Evolutionary conservation across 371 early-diverging fungal genomes (phyloP).

Genomic region (Chytridium lagenaria): DNA sequence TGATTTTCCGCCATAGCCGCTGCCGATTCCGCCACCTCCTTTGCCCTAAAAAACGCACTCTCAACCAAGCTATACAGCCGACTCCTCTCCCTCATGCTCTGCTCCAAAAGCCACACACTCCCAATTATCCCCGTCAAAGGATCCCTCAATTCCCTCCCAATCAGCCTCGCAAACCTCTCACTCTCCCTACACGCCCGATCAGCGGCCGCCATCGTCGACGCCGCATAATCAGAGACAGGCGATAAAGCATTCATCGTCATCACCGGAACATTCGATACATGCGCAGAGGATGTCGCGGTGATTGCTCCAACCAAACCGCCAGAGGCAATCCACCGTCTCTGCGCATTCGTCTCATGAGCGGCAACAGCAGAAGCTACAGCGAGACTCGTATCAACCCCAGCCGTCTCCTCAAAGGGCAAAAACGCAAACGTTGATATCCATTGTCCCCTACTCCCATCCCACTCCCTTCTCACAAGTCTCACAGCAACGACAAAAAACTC

Average conservation of each 20-base stretch:
- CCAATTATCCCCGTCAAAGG: neutral
- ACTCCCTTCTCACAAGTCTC: neutral
- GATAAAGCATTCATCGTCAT: no score
- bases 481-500: neutral
- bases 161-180: neutral
- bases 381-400: neutral
- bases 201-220: neutral
- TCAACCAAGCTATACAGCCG: neutral
- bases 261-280: no score
- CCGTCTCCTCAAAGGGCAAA: neutral
- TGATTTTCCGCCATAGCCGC: neutral
- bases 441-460: neutral
- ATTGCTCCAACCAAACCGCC: neutral
- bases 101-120: neutral
- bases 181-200: neutral
- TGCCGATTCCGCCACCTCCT: neutral
- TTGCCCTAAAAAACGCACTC: neutral
- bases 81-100: neutral
- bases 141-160: neutral
- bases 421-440: conserved; percentile 4
- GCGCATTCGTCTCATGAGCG: neutral
- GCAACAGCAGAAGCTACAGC: neutral
- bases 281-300: neutral
- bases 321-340: neutral
- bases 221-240: no score